Percentiles rank a stretch among this genome's conserved stretches.
Evolutionary conservation across 805 yeast species (phyloP).

Genomic region (Hanseniaspora taiwanica): DNA sequence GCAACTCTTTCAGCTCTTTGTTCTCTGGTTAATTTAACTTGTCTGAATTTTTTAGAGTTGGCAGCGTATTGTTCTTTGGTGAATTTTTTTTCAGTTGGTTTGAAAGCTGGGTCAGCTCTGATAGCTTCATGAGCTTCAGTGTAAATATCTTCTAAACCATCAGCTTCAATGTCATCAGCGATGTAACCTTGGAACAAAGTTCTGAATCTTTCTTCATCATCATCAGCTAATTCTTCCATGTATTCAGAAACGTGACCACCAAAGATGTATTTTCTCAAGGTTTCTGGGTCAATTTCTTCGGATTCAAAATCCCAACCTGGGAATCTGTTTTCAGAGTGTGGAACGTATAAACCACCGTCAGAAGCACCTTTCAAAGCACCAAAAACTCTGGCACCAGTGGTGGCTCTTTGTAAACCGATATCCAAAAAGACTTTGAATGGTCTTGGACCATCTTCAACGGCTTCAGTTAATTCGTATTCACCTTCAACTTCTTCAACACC

Average conservation of each 20-base stretch:
- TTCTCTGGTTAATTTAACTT: conserved; percentile 75
- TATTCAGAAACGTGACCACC: conserved; percentile 99
- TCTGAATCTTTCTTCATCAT: conserved; percentile 98
- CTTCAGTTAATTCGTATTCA: conserved; percentile 97
- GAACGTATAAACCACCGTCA: conserved; percentile 98
- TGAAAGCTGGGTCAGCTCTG: conserved; percentile 90
- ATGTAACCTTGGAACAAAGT: conserved; percentile 92
- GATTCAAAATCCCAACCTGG: conserved; percentile 99
- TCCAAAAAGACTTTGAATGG: conserved; percentile 99
- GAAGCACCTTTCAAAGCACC: conserved; percentile 99
- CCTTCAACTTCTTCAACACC: conserved; percentile 99
- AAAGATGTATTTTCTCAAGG: conserved; percentile 96
- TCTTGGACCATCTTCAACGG: conserved; percentile 98
- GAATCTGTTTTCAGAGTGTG: conserved; percentile 99
- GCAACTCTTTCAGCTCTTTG: conserved; percentile 83
- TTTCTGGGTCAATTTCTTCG: conserved; percentile 96
- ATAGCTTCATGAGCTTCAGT: conserved; percentile 85
- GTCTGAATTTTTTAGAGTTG: conserved; percentile 85
- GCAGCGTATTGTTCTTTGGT: conserved; percentile 98
- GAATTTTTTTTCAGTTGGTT: conserved; percentile 83
- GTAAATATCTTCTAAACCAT: conserved; percentile 92
- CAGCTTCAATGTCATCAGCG: conserved; percentile 95
- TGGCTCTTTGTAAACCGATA: conserved; percentile 99
- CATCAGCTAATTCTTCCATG: conserved; percentile 99
- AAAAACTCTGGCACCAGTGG: conserved; percentile 99